Conservation (phyloP, 1,139 yeast species). For the Pichia sp. region DNA sequence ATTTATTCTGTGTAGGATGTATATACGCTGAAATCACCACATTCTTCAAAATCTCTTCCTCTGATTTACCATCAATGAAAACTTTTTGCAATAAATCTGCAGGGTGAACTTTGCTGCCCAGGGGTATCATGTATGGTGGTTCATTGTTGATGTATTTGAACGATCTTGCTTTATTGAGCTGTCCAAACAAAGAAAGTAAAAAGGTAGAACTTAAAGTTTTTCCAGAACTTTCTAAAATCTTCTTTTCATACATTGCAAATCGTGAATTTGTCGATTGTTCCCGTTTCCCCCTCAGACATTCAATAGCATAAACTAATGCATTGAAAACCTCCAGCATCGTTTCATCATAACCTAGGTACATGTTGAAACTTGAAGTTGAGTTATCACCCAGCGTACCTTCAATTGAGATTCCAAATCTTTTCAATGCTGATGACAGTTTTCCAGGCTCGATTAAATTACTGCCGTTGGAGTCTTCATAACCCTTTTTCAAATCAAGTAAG, state of each 20-base stretch:
- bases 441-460: slow-evolving; percentile 8
- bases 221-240: slow-evolving; percentile 7
- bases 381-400: slow-evolving; percentile 12
- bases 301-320: slow-evolving; percentile 32
- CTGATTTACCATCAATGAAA: slow-evolving; percentile 6
- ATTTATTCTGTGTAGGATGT: slow-evolving; percentile 11
- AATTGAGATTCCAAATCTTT: slow-evolving; percentile 22
- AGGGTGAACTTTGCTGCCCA: slow-evolving; percentile 23
- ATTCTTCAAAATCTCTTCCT: slow-evolving; percentile 11
- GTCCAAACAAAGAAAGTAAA: slow-evolving; percentile 8
- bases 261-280: not conserved
- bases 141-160: slow-evolving; percentile 21
- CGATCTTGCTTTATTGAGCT: slow-evolving; percentile 21
- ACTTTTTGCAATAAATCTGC: slow-evolving; percentile 13
- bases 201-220: slow-evolving; percentile 10
- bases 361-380: slow-evolving; percentile 34
- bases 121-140: slow-evolving; percentile 23
- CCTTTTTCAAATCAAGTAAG: slow-evolving; percentile 3
- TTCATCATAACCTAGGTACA: slow-evolving; percentile 49
- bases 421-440: slow-evolving; percentile 16
- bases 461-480: slow-evolving; percentile 7
- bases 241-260: not conserved
- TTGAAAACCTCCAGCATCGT: slow-evolving; percentile 34
- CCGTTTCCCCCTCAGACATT: slow-evolving; percentile 28
- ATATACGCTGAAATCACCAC: slow-evolving; percentile 23